phyloP scores from a whole-genome alignment of 768 basidiomycete genomes.

The Leucosporidium yakuticum region DNA sequence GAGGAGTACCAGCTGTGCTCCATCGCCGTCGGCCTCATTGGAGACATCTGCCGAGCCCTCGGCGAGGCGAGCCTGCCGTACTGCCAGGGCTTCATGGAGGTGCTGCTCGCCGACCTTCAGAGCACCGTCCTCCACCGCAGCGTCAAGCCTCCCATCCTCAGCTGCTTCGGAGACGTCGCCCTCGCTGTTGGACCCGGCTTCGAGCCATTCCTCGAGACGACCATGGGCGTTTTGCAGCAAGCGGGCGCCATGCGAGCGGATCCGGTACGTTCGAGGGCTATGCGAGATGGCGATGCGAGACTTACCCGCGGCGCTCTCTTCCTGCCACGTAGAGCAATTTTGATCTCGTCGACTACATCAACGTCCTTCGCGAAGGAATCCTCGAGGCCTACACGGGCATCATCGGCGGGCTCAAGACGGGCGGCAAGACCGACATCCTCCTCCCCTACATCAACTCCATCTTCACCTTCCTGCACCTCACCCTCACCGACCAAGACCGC shows the following conservation, averaged over 20 bases:
- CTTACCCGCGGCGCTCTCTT: not conserved
- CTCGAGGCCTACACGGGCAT: constrained; percentile 95
- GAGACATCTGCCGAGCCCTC: constrained; percentile 91
- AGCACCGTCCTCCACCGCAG: constrained; percentile 83
- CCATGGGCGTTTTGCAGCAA: constrained; percentile 84
- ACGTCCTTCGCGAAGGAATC: constrained; percentile 84
- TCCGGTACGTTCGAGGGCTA: constrained; percentile 54
- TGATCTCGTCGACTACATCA: constrained; percentile 87
- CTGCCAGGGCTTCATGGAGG: constrained; percentile 82
- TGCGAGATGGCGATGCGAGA: not conserved
- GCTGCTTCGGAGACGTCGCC: constrained; percentile 94
- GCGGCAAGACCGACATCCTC: constrained; percentile 66
- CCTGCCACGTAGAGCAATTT: constrained; percentile 58
- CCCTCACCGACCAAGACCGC: constrained; percentile 73
- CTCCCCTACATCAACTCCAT: constrained; percentile 66
- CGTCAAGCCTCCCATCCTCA: constrained; percentile 93
- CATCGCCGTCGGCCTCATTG: constrained; percentile 90
- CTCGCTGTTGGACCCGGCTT: constrained; percentile 78
- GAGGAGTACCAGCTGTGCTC: constrained; percentile 95
- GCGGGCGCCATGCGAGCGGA: constrained; percentile 83
- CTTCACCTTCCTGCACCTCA: constrained; percentile 67
- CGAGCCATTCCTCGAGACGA: constrained; percentile 80
- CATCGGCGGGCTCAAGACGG: constrained; percentile 80
- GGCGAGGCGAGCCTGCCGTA: constrained; percentile 77
- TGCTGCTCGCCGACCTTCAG: constrained; percentile 81